Evolutionary conservation across 2,329 filamentous ascomycete genomes (phyloP), one percentile per base, ranked within the genome.

Genomic region (Apiospora marii): DNA sequence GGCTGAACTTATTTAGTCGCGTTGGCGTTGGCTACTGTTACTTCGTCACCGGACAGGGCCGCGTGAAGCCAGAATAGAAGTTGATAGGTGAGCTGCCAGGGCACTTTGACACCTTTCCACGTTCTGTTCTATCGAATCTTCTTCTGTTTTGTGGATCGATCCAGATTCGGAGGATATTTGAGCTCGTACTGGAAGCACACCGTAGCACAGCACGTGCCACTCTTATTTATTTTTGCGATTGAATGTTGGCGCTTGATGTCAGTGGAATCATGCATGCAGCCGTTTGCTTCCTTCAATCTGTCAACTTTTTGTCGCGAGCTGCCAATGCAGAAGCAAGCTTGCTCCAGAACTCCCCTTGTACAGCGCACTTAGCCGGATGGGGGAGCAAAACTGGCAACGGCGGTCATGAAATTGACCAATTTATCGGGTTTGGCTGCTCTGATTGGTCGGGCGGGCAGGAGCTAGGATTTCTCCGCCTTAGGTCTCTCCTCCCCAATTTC

Each of bases 381-480:
- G 58, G 58, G 30, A 22, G 53, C 27, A 34, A 58, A 58, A 58
- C 22, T 64, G 53, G 30, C 30, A 64, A 64, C 30, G 30, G 16
- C 53, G 53, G 27, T 10, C 46, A 37, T 7, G 53, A 41, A 41
- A 41, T 64, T 64, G 58, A 34, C 58, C 34, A 64, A 41, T 41
- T n/a, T 41, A 41, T 19, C 58, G n/a, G 22, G 10, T 19, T 41
- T 34, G 34, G 22, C 58, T 64, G 13, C 4, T 64, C 34, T 64
- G 58, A 64, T 64, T 64, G 58, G 58, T 64, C 58, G 58, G 34
- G 58, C 22, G 12, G 30, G 19, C 19, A 41, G 58, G 34, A 64
- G 58, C 58, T 64, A 64, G 58, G 34, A 24, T n/a, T 41, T 41
- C 34, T 64, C 58, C 58, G 58, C 58, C 58, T 64, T 64, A 64